Percentiles rank a stretch among this genome's conserved stretches.
Evolutionary conservation across 805 yeast species (phyloP).

Genomic region (Kodamaea fukazawae): DNA sequence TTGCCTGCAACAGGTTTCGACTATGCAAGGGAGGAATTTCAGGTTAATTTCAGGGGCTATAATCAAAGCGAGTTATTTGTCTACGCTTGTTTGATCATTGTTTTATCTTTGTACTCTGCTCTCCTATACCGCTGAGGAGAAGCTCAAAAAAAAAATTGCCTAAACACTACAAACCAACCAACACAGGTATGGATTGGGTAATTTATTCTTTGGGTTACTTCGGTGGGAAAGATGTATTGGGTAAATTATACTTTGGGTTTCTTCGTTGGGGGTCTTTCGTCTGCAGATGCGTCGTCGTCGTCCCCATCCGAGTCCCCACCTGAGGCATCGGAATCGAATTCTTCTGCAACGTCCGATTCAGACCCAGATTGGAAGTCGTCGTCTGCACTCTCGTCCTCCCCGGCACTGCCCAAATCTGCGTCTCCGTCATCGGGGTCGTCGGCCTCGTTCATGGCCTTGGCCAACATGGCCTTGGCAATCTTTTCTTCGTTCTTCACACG

Average conservation of each 20-base stretch:
- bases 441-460: slow-evolving; percentile 66
- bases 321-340: slow-evolving; percentile 68
- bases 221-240: slow-evolving; percentile 5
- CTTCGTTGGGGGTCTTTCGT: slow-evolving; percentile 16
- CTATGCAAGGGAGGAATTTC: no score
- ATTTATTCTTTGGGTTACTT: slow-evolving; percentile 16
- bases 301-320: slow-evolving; percentile 28
- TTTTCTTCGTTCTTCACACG: slow-evolving; percentile 85
- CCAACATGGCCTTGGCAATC: slow-evolving; percentile 78
- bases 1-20: no score
- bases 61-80: no score
- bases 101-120: no score
- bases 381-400: slow-evolving; percentile 74
- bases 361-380: slow-evolving; percentile 74
- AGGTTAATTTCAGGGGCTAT: no score
- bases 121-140: not conserved
- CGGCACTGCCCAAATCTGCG: slow-evolving; percentile 69
- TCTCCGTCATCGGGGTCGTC: slow-evolving; percentile 52
- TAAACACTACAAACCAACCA: not conserved
- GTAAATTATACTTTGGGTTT: slow-evolving; percentile 13
- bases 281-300: slow-evolving; percentile 11
- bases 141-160: not conserved
- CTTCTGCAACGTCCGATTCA: slow-evolving; percentile 79
- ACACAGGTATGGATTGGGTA: slow-evolving; percentile 4
- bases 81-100: no score